Evolutionary conservation across 108 stramenopile genomes (phyloP).

Genomic region (Heterococcus sp.): DNA sequence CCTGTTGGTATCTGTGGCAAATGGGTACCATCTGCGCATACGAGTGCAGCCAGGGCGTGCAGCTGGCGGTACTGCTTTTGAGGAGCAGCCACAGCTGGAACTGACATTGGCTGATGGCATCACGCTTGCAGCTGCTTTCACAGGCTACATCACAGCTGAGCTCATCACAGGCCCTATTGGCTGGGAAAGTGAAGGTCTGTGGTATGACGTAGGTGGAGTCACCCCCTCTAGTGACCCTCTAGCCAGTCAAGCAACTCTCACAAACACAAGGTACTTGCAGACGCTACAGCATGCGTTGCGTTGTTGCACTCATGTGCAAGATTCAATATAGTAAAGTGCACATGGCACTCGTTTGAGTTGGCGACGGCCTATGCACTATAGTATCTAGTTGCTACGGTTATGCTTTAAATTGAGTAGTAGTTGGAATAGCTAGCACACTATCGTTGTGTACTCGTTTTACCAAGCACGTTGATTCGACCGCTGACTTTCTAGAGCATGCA

Average conservation of each 20-base stretch:
- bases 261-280: neutral
- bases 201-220: neutral
- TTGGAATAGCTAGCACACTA: no score
- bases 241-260: neutral
- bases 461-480: no score
- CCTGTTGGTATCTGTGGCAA: neutral
- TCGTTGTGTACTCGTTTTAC: no score
- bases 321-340: no score
- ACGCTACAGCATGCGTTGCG: no score
- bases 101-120: conserved; percentile 11
- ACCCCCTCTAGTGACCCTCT: neutral
- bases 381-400: no score
- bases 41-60: conserved; percentile 37
- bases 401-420: no score
- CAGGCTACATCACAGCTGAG: neutral
- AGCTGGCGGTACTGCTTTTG: conserved; percentile 15
- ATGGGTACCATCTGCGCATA: conserved; percentile 23
- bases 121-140: neutral
- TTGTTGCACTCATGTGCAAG: no score
- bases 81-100: conserved; percentile 44
- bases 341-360: no score
- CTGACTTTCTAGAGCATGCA: no score
- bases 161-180: neutral
- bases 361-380: no score
- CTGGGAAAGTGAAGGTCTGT: neutral